A percentile compares a stretch with the other conserved stretches of the same genome.
Evolutionary conservation across 2,329 filamentous ascomycete genomes (phyloP).

Genomic region (Paracamarosporium sp.): DNA sequence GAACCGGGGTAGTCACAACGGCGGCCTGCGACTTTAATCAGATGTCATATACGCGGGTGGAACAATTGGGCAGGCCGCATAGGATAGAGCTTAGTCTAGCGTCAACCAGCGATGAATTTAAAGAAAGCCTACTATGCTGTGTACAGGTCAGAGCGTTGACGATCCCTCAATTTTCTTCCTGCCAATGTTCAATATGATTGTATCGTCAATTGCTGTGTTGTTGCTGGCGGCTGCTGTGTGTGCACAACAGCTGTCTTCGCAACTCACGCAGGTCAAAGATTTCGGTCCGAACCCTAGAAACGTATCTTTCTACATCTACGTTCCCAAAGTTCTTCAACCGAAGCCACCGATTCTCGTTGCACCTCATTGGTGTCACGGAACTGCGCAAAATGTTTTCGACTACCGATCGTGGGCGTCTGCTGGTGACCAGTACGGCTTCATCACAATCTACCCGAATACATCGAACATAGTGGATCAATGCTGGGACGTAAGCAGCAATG

Average conservation of each 20-base stretch:
- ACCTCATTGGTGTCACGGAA: constrained; percentile 44
- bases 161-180: background rate
- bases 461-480: constrained; percentile 39
- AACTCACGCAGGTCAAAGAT: constrained; percentile 32
- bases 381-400: constrained; percentile 37
- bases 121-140: background rate
- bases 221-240: constrained; percentile 21
- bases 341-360: constrained; percentile 40
- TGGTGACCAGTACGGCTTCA: constrained; percentile 42
- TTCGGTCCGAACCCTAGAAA: constrained; percentile 44
- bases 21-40: constrained; percentile 3
- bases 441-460: constrained; percentile 41
- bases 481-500: constrained; percentile 44
- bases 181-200: constrained; percentile 5
- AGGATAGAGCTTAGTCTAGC: background rate
- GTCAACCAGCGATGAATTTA: background rate
- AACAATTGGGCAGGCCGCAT: constrained; percentile 1
- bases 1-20: background rate
- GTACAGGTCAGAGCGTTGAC: background rate
- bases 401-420: constrained; percentile 35
- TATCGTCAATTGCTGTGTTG: constrained; percentile 3
- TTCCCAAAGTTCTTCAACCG: constrained; percentile 33
- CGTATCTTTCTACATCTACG: constrained; percentile 42
- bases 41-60: constrained; percentile 11
- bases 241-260: constrained; percentile 32